Conservation (phyloP, 2,329 filamentous ascomycete genomes). For the Magnaporthiopsis incrustans region DNA sequence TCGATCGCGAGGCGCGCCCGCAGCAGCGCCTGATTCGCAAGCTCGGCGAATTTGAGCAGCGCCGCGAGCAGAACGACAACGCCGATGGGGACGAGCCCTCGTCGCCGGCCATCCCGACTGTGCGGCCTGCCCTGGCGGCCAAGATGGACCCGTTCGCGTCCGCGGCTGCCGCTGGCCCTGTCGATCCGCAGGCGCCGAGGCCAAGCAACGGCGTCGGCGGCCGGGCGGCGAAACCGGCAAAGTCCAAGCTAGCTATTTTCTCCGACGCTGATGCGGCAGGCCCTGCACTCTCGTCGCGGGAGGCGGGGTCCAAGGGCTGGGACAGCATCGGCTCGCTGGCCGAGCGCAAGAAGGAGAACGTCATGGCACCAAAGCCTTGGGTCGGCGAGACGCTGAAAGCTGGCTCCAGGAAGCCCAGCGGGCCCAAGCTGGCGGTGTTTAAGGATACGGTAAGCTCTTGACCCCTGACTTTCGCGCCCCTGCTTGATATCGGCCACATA, state of each 20-base stretch:
- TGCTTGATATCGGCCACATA: conserved; percentile 45
- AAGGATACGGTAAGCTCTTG: conserved; percentile 80
- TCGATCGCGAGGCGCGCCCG: conserved; percentile 81
- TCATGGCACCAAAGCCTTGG: conserved; percentile 80
- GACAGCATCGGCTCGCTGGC: conserved; percentile 81
- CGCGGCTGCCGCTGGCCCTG: conserved; percentile 35
- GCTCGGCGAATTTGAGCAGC: conserved; percentile 82
- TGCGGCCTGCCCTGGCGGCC: conserved; percentile 74
- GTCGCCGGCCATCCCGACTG: conserved; percentile 77
- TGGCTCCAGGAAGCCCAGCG: conserved; percentile 66
- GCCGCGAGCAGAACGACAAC: conserved; percentile 49
- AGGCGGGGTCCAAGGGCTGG: conserved; percentile 65
- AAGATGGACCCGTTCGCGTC: conserved; percentile 77
- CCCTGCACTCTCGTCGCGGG: conserved; percentile 45
- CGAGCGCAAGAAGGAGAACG: conserved; percentile 92
- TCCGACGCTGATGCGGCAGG: conserved; percentile 62
- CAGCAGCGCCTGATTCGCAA: conserved; percentile 76
- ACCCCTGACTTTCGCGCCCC: conserved; percentile 23
- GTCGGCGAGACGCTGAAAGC: conserved; percentile 83
- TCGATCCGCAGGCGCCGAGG: conserved; percentile 54
- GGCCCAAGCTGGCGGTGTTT: conserved; percentile 83
- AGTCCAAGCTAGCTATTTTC: conserved; percentile 85
- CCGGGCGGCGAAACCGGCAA: conserved; percentile 54
- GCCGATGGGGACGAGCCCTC: conserved; percentile 52
- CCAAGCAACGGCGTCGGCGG: conserved; percentile 38